Conservation (phyloP, 768 basidiomycete species). For the Suillus lakei region DNA sequence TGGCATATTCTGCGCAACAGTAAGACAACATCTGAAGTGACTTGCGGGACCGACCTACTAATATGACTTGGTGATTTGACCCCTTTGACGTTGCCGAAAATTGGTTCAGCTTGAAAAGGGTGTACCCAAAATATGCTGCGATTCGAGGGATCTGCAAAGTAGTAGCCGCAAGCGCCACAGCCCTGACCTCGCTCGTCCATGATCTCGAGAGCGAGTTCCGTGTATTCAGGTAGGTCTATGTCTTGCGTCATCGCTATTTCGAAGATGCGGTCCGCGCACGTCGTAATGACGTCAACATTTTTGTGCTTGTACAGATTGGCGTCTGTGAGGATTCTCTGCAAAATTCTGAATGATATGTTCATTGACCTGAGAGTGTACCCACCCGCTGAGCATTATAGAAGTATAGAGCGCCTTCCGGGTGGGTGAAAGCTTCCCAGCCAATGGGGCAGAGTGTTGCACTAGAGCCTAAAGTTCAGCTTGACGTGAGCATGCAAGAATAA, state of each 20-base stretch:
- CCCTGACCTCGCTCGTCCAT: conserved; percentile 6
- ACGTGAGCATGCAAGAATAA: not conserved
- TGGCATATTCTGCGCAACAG: conserved; percentile 19
- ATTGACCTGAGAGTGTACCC: not conserved
- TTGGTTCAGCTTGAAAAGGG: conserved; percentile 33
- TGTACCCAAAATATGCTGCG: conserved; percentile 54
- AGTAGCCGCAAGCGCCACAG: conserved; percentile 39
- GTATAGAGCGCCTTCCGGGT: conserved; percentile 61
- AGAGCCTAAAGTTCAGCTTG: not conserved
- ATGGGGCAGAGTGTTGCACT: conserved; percentile 4
- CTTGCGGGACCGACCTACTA: conserved; percentile 2
- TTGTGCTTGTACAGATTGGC: conserved; percentile 13
- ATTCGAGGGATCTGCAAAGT: conserved; percentile 47
- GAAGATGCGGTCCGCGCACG: conserved; percentile 8
- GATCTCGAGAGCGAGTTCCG: conserved; percentile 9
- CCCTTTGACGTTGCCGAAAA: conserved; percentile 44
- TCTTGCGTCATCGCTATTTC: not conserved
- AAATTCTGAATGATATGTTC: not conserved
- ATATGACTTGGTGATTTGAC: conserved; percentile 27
- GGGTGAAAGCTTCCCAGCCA: conserved; percentile 47
- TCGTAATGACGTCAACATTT: conserved; percentile 11
- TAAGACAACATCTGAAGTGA: not conserved
- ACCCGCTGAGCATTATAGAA: conserved; percentile 51
- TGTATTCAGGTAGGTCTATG: not conserved
- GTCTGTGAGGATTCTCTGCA: conserved; percentile 49